Conservation (phyloP, 2,329 filamentous ascomycete genomes). For the Pseudogymnoascus sp. region DNA sequence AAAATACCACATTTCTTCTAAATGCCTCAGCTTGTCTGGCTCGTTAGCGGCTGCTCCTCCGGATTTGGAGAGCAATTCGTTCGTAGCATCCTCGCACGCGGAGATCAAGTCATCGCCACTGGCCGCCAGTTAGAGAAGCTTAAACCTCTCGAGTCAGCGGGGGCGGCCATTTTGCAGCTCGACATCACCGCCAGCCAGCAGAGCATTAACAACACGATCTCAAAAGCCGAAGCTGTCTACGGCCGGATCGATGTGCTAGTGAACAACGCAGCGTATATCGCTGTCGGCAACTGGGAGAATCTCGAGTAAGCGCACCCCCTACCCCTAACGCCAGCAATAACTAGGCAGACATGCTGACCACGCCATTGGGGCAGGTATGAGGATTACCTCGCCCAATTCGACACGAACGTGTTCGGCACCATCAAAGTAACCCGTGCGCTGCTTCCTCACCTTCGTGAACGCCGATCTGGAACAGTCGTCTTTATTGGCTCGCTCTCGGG, state of each 20-base stretch:
- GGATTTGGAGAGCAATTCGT: constrained; percentile 18
- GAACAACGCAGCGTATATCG: constrained; percentile 74
- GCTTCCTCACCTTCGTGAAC: constrained; percentile 40
- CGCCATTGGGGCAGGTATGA: too few relatives aligned
- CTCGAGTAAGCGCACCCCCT: not conserved
- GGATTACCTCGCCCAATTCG: constrained; percentile 28
- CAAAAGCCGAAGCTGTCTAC: constrained; percentile 85
- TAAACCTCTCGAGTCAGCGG: not conserved
- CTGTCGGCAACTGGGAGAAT: not conserved
- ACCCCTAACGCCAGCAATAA: not conserved
- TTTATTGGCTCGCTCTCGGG: constrained; percentile 16
- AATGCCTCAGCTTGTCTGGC: constrained; percentile 14
- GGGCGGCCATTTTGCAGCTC: not conserved
- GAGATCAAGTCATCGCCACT: constrained; percentile 18
- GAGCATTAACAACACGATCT: constrained; percentile 65
- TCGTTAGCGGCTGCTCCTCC: constrained; percentile 20
- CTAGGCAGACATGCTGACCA: too few relatives aligned
- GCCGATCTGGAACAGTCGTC: constrained; percentile 30
- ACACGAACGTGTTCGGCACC: constrained; percentile 48
- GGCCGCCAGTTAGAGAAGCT: not conserved
- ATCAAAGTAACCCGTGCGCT: constrained; percentile 42
- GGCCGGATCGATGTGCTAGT: constrained; percentile 90
- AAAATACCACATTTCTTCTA: too few relatives aligned
- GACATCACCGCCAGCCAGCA: not conserved
- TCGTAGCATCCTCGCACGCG: constrained; percentile 14